Evolutionary conservation across 768 basidiomycete genomes (phyloP), one percentile per base, ranked within the genome.

Genomic region (Tricholoma bakamatsutake): DNA sequence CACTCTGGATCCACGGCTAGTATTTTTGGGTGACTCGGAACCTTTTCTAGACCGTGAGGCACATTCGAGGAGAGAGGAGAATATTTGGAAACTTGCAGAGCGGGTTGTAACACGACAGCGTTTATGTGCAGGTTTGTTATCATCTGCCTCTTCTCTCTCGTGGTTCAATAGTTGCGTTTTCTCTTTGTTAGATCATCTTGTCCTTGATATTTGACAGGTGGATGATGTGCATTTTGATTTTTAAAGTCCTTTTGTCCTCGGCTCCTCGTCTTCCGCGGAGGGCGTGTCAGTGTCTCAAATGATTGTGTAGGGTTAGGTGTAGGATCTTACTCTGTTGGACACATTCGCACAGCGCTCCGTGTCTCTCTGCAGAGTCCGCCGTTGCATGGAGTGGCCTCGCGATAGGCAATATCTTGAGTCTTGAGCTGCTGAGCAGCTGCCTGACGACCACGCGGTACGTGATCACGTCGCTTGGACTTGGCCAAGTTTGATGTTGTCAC

Each of bases 21-120:
- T 76, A 7, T 72, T 76, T 59, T 66, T 70, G 18, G 63, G 66
- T 50, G 70, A 74, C 56, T 66, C 61, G 31, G 72, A 75, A 51
- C 71, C 74, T 15, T 77, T 76, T 57, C 65, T 69, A 21, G 67
- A 70, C 39, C 66, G 69, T 30, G 69, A 72, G 52, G 72, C 73
- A n/a, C 71, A 74, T 58, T 69, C 73, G 2, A 45, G 52, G 21
- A 60, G 64, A 21, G 73, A 75, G 52, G 61, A 50, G 13, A 55
- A 58, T 24, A 66, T 75, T 12, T 76, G 75, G 75, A 66, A 54
- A 30, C 62, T 59, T 9, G 63, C 73, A 27, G 71, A 72, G 55
- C 54, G 62, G n/a, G 66, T 68, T 1, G 67, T 66, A 13, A 54
- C 58, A 31, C 57, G 61, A 8, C 69, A 70, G 51, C 42, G 53